Evolutionary conservation across 306 rosid species (phyloP).

Genomic region (Corylus americana): DNA sequence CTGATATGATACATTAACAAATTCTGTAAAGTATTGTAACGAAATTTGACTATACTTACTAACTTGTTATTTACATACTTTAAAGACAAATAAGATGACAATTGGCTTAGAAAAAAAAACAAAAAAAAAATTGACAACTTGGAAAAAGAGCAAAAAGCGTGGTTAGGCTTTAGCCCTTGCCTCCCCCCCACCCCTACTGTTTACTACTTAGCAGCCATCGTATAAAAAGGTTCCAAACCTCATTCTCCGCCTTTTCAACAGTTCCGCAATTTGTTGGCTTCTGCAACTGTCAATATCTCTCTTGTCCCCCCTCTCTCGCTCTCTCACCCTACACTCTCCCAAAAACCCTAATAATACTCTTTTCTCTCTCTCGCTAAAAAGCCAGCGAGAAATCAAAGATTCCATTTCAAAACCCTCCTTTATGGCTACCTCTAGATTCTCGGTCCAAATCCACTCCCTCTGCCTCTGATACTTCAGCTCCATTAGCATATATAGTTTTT

Average conservation of each 20-base stretch:
- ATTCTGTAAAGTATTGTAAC: no score
- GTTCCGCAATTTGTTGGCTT: constrained; percentile 36
- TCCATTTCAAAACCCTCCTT: neutral
- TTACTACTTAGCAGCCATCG: neutral
- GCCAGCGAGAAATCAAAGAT: neutral
- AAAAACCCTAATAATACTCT: constrained; percentile 50
- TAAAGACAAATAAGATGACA: no score
- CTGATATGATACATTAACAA: no score
- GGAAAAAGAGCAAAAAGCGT: no score
- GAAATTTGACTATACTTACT: no score
- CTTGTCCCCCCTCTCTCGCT: neutral
- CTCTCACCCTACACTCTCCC: constrained; percentile 25
- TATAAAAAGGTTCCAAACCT: constrained; percentile 12
- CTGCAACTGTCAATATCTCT: constrained; percentile 32
- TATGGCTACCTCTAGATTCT: neutral
- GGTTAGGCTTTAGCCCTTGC: no score
- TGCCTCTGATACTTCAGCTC: neutral
- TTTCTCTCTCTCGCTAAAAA: neutral
- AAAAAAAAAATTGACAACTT: no score
- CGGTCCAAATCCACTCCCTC: neutral
- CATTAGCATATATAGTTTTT: constrained; percentile 18
- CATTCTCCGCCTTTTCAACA: constrained; percentile 7
- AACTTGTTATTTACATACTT: no score
- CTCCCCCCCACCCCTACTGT: no score
- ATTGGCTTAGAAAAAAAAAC: no score